Evolutionary conservation across 805 yeast genomes (phyloP), one percentile per base, ranked within the genome.

Genomic region (Metschnikowia peoriensis): DNA sequence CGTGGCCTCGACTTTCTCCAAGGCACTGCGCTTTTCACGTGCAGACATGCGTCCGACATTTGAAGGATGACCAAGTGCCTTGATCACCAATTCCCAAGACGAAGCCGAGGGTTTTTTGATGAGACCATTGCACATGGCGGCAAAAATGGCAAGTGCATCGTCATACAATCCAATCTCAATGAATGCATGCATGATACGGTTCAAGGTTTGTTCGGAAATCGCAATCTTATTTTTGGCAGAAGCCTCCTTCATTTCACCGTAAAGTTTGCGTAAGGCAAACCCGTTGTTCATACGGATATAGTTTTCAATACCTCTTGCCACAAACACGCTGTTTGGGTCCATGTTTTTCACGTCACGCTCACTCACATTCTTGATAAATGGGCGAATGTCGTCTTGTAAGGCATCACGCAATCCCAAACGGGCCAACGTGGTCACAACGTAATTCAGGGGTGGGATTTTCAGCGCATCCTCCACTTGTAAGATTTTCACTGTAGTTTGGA

Each of bases 71-170:
- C 76, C 73, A 62, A 78, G 75, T 0, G 86, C 73, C 47, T 77
- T 70, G 47, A 88, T 67, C 29, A 86, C 72, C 47, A 79, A 74
- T 48, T 84, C 83, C 90, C 90, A 88, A 1, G 83, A 65, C 0
- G 66, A 58, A n/a, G 75, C 58, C 5, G 77, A 65, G n/a, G 83
- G 83, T 28, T 56, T 61, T 12, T 28, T 38, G 15, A 73, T 61
- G 17, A 76, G 78, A 7, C 64, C 59, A 10, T 64, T 55, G 28
- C 77, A 57, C 69, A 86, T 64, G 41, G 68, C 71, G 53, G 78
- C 80, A 81, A 88, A 85, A 1, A 81, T 64, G 10, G 67, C 67
- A 51, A 78, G 68, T 1, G 78, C 77, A 38, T 67, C 68, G 14
- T 65, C 65, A 15, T 72, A 67, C 28, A 58, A 54, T 40, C 72